A percentile compares a stretch with the other conserved stretches of the same genome.
These are phyloP conservation scores for Dillenia turbinata DNA, from an alignment of 164 flowering plant species.

Conservation along the genomic window DNA sequence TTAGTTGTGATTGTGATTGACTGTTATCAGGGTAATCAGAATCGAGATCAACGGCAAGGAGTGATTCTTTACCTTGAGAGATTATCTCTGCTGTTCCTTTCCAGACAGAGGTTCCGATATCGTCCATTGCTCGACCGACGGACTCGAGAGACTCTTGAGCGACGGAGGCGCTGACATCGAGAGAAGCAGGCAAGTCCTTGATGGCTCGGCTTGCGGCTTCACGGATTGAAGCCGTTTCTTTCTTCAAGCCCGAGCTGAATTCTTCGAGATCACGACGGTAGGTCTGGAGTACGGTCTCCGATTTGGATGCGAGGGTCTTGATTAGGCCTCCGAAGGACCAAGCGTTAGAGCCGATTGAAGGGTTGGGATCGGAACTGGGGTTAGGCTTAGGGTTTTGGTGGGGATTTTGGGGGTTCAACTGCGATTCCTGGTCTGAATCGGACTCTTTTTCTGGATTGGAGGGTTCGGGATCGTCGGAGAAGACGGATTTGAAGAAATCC, in stretches of 20 bases:
- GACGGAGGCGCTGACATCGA: slow-evolving; percentile 65
- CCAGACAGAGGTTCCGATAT: slow-evolving; percentile 60
- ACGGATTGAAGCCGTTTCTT: slow-evolving; percentile 60
- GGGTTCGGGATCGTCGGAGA: slow-evolving; percentile 47
- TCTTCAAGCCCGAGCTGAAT: slow-evolving; percentile 58
- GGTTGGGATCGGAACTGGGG: slow-evolving; percentile 7
- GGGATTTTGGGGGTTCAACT: not conserved
- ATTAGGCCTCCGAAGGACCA: slow-evolving; percentile 71
- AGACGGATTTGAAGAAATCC: slow-evolving; percentile 83
- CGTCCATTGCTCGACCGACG: slow-evolving; percentile 77
- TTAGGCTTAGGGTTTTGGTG: slow-evolving; percentile 9
- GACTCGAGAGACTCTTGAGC: slow-evolving; percentile 79
- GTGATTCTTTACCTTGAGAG: slow-evolving; percentile 46
- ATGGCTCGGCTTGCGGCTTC: slow-evolving; percentile 61
- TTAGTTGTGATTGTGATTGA: not conserved
- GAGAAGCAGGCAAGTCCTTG: slow-evolving; percentile 56
- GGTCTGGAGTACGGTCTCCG: slow-evolving; percentile 62
- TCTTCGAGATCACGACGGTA: slow-evolving; percentile 77
- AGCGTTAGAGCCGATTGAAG: slow-evolving; percentile 5
- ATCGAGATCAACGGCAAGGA: slow-evolving; percentile 31
- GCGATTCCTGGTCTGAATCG: not conserved
- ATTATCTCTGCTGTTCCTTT: slow-evolving; percentile 60
- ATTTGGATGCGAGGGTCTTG: slow-evolving; percentile 52
- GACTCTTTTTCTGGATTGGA: slow-evolving; percentile 2
- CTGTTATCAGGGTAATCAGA: slow-evolving; percentile 16